Conservation (phyloP, 2,329 filamentous ascomycete species). For the Fusarium sp. region DNA sequence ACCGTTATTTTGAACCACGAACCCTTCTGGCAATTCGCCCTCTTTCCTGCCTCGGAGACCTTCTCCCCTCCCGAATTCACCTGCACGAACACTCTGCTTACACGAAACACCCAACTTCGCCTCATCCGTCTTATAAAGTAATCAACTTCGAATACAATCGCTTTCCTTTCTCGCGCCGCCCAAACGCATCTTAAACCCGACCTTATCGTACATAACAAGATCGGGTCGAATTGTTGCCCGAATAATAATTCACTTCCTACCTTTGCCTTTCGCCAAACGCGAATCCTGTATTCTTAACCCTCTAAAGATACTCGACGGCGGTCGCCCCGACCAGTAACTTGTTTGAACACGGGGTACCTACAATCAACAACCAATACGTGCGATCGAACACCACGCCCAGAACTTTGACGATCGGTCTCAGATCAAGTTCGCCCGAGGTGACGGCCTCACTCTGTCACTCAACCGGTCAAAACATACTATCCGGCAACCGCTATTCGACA, state of each 20-base stretch:
- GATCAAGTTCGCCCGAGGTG: background rate
- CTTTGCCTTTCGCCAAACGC: background rate
- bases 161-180: constrained; percentile 32
- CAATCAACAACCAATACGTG: background rate
- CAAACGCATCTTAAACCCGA: constrained; percentile 10
- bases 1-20: constrained; percentile 32
- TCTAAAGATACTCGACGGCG: background rate
- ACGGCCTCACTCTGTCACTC: background rate
- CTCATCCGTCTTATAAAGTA: background rate
- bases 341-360: background rate
- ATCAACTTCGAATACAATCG: constrained; percentile 1
- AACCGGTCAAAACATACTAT: background rate
- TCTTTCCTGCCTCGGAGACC: constrained; percentile 6
- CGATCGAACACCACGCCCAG: background rate
- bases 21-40: constrained; percentile 6
- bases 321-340: constrained; percentile 12
- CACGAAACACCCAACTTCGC: background rate
- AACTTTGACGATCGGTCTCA: constrained; percentile 13
- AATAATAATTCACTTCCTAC: background rate
- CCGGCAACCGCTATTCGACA: background rate
- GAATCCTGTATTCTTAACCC: background rate
- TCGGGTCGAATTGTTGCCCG: background rate
- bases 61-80: background rate
- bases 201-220: constrained; percentile 22
- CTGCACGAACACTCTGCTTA: background rate